Evolutionary conservation across 2,329 filamentous ascomycete species (phyloP).

Genomic region (Reticulascus tulasneorum): DNA sequence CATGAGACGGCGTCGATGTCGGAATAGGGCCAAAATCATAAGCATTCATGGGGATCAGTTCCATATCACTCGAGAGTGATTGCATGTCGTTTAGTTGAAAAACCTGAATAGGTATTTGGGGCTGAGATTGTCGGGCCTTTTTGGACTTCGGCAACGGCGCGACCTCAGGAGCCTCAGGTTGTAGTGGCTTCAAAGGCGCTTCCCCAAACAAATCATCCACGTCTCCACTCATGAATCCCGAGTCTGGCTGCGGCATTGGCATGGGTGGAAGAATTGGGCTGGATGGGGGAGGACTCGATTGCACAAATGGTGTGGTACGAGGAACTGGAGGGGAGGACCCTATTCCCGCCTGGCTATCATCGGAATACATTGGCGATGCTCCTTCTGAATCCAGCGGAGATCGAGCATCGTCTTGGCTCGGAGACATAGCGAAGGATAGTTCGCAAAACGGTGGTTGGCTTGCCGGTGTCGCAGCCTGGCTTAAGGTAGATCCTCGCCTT

Average conservation of each 20-base stretch:
- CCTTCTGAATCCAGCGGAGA: conserved; percentile 50
- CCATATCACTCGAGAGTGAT: conserved; percentile 8
- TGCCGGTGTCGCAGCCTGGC: conserved; percentile 29
- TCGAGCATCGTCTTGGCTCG: conserved; percentile 44
- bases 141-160: conserved; percentile 24
- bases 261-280: conserved; percentile 73
- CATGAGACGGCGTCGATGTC: conserved; percentile 2
- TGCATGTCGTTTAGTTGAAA: conserved; percentile 30
- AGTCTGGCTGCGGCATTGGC: conserved; percentile 61
- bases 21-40: conserved; percentile 2
- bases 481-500: conserved; percentile 58
- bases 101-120: conserved; percentile 37
- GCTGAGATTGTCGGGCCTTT: conserved; percentile 23
- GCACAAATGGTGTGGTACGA: conserved; percentile 51
- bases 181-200: conserved; percentile 41
- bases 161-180: conserved; percentile 25
- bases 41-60: not conserved
- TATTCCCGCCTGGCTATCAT: conserved; percentile 73
- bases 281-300: conserved; percentile 65
- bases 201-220: conserved; percentile 67
- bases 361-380: conserved; percentile 50
- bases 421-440: conserved; percentile 45
- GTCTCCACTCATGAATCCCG: conserved; percentile 81
- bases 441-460: conserved; percentile 33
- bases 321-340: conserved; percentile 87